phyloP scores from a whole-genome alignment of 2,329 filamentous ascomycete genomes.

The Tolypocladium sp. region DNA sequence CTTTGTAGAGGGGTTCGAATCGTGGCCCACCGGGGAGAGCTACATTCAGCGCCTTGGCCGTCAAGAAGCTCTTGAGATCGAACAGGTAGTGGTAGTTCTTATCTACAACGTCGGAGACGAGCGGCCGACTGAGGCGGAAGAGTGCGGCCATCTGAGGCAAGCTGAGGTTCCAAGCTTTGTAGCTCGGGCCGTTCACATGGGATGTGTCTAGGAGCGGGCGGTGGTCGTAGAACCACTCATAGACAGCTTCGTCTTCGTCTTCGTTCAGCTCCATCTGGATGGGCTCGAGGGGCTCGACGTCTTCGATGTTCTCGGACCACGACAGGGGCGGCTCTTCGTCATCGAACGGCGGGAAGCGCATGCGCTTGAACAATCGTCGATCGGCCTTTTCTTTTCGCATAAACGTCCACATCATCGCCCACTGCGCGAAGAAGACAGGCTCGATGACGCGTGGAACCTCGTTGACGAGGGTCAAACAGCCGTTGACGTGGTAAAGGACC shows the following conservation, averaged over 20 bases:
- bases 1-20: conserved; percentile 96
- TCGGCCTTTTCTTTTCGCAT: conserved; percentile 99
- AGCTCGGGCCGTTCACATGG: conserved; percentile 93
- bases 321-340: conserved; percentile 96
- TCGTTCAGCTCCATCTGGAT: conserved; percentile 99
- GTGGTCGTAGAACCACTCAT: conserved; percentile 97
- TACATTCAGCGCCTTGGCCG: conserved; percentile 93
- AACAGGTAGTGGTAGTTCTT: conserved; percentile 98
- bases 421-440: conserved; percentile 95
- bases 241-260: conserved; percentile 80
- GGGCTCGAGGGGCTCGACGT: conserved; percentile 92
- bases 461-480: conserved; percentile 92
- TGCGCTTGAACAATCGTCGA: conserved; percentile 90
- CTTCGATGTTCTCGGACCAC: conserved; percentile 98
- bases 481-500: conserved; percentile 96
- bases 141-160: conserved; percentile 94
- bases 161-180: conserved; percentile 89
- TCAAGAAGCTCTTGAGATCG: conserved; percentile 87
- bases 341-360: conserved; percentile 97
- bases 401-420: conserved; percentile 98
- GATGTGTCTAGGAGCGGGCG: conserved; percentile 81
- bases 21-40: conserved; percentile 94
- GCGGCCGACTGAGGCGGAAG: conserved; percentile 81
- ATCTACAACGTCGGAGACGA: conserved; percentile 87
- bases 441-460: conserved; percentile 95